Percentiles rank a stretch among this genome's conserved stretches.
Evolutionary conservation across 192 early-diverging fungal species (phyloP).

Genomic region (Phycomyces blakesleeanus): DNA sequence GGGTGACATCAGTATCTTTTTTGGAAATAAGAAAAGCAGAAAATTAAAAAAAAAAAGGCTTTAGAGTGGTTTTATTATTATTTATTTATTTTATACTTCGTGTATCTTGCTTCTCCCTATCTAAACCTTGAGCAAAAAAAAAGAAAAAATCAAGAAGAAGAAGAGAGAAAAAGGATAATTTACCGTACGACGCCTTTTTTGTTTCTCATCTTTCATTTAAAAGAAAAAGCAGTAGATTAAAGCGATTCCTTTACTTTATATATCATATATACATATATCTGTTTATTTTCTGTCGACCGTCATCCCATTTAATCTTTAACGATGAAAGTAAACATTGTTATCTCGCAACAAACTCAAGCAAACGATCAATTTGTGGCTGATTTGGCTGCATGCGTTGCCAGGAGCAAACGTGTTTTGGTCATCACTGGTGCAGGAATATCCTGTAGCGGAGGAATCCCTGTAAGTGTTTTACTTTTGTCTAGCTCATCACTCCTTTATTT

Average conservation of each 20-base stretch:
- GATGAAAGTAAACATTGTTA: conserved; percentile 31
- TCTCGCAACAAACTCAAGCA: conserved; percentile 29
- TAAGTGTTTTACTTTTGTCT: conserved; percentile 34
- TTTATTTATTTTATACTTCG: neutral
- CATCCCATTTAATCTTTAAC: neutral
- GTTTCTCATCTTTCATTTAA: neutral
- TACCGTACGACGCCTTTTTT: neutral
- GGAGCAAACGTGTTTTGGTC: conserved; percentile 55
- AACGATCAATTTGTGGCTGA: conserved; percentile 30
- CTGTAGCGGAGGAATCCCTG: conserved; percentile 83
- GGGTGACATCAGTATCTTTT: conserved; percentile 3
- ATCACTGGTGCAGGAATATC: conserved; percentile 92
- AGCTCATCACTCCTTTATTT: neutral
- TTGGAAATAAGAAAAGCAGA: neutral
- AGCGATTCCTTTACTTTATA: neutral
- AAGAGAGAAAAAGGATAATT: neutral
- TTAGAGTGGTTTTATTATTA: too few species aligned
- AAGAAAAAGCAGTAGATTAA: neutral
- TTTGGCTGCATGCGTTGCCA: conserved; percentile 27
- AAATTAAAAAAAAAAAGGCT: neutral
- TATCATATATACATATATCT: neutral
- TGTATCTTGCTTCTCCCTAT: neutral
- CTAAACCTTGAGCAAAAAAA: neutral
- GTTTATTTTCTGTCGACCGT: neutral
- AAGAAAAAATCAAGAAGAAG: neutral